These are phyloP conservation scores for Mortierella sp. DNA, from an alignment of 371 early-diverging fungal genomes.

Conservation along the genomic window DNA sequence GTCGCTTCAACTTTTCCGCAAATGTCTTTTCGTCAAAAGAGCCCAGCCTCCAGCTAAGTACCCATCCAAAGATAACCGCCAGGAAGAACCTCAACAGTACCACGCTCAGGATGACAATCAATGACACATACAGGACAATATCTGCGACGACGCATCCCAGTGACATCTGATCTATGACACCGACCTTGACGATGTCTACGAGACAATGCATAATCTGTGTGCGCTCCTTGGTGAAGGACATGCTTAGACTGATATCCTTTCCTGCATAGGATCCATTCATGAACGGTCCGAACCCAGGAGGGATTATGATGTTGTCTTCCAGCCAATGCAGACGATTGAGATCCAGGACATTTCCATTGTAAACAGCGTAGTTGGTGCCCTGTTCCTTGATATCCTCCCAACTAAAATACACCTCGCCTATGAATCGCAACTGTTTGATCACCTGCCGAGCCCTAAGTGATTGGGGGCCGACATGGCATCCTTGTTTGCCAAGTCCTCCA, in stretches of 20 bases:
- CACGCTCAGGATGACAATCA: conserved; percentile 82
- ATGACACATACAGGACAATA: conserved; percentile 79
- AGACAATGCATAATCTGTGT: conserved; percentile 71
- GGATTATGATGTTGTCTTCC: conserved; percentile 52
- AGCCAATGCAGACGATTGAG: conserved; percentile 61
- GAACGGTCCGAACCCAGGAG: conserved; percentile 27
- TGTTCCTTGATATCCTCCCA: conserved; percentile 73
- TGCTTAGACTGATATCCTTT: conserved; percentile 42
- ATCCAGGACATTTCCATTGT: conserved; percentile 81
- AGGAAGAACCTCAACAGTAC: conserved; percentile 85
- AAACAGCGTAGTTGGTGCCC: conserved; percentile 71
- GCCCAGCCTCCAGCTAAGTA: conserved; percentile 78
- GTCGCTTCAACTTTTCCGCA: conserved; percentile 51
- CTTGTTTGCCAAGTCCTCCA: conserved; percentile 63
- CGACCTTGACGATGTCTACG: conserved; percentile 78
- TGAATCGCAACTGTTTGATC: conserved; percentile 53
- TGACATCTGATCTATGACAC: conserved; percentile 78
- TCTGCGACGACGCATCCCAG: conserved; percentile 85
- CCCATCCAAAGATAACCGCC: conserved; percentile 88
- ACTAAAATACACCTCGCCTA: conserved; percentile 75
- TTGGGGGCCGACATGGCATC: conserved; percentile 71
- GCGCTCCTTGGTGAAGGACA: conserved; percentile 41
- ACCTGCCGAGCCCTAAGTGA: conserved; percentile 56
- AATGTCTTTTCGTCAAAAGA: conserved; percentile 76
- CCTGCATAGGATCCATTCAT: conserved; percentile 49